Evolutionary conservation across 2,329 filamentous ascomycete genomes (phyloP).

Genomic region (Fusarium sp.): DNA sequence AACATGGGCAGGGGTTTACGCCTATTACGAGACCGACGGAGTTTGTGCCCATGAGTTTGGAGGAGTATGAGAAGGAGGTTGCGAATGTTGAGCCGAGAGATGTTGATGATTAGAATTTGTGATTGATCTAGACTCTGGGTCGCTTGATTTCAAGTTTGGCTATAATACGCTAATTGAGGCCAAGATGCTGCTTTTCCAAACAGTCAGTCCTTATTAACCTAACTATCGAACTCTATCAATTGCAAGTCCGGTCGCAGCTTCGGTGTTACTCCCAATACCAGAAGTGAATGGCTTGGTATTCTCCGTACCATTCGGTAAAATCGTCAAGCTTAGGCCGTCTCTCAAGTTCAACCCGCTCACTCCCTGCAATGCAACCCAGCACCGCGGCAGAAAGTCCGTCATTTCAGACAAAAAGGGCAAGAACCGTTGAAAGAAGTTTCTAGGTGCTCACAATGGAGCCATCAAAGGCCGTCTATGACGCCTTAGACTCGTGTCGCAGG

Average conservation of each 20-base stretch:
- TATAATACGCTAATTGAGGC: background rate
- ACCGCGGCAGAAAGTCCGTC: too few relatives aligned
- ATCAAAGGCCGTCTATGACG: background rate
- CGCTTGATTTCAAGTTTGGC: accelerated
- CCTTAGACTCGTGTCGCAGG: background rate
- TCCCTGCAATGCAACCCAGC: background rate
- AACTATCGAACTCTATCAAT: too few relatives aligned
- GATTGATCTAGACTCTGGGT: accelerated
- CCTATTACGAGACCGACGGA: conserved; percentile 61
- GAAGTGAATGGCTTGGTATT: too few relatives aligned
- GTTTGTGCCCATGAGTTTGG: background rate
- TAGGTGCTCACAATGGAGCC: background rate
- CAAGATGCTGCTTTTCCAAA: too few relatives aligned
- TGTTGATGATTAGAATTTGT: background rate
- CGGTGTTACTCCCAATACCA: accelerated
- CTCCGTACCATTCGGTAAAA: background rate
- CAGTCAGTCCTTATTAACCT: too few relatives aligned
- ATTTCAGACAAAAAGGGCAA: background rate
- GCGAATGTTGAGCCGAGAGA: background rate
- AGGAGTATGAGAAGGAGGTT: background rate
- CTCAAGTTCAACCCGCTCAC: background rate
- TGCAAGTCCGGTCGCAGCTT: background rate
- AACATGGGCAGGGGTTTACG: conserved; percentile 57
- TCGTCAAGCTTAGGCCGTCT: background rate
- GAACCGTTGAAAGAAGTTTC: background rate